Evolutionary conservation across 306 rosid species (phyloP).

Genomic region (Prunus mume): DNA sequence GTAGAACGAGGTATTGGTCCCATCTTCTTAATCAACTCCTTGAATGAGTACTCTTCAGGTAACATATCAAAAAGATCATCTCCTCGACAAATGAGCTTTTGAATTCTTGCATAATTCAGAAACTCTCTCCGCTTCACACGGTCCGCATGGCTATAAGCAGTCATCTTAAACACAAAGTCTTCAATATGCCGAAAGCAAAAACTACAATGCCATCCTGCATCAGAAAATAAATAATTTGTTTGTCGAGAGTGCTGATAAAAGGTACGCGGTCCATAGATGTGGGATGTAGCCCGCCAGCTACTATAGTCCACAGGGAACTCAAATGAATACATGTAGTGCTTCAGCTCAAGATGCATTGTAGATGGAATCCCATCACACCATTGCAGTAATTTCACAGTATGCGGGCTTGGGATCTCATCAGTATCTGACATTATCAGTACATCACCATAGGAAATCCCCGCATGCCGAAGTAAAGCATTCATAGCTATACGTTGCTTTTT

Average conservation of each 20-base stretch:
- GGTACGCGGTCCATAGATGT: conserved; percentile 50
- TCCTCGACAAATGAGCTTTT: conserved; percentile 67
- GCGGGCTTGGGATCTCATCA: conserved; percentile 90
- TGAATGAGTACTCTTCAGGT: conserved; percentile 82
- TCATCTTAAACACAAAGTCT: conserved; percentile 89
- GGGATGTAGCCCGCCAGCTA: conserved; percentile 86
- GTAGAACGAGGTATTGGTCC: conserved; percentile 80
- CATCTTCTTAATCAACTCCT: conserved; percentile 74
- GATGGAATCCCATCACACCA: conserved; percentile 94
- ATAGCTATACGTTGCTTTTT: conserved; percentile 60
- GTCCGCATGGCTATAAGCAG: conserved; percentile 89
- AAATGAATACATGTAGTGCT: conserved; percentile 82
- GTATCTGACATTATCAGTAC: conserved; percentile 72
- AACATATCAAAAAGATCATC: conserved; percentile 80
- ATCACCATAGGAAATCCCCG: conserved; percentile 67
- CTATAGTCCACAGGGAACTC: conserved; percentile 88
- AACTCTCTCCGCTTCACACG: conserved; percentile 62
- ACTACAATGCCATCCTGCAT: conserved; percentile 98
- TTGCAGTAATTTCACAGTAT: conserved; percentile 68
- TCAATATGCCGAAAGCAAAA: conserved; percentile 68
- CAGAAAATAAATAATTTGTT: conserved; percentile 51
- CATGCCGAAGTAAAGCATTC: conserved; percentile 52
- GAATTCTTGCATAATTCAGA: conserved; percentile 65
- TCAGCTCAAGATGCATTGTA: conserved; percentile 75
- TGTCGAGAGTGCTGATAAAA: conserved; percentile 66